Evolutionary conservation across 1,139 yeast genomes (phyloP), one percentile per base, ranked within the genome.

Genomic region (Maudiozyma humilis): DNA sequence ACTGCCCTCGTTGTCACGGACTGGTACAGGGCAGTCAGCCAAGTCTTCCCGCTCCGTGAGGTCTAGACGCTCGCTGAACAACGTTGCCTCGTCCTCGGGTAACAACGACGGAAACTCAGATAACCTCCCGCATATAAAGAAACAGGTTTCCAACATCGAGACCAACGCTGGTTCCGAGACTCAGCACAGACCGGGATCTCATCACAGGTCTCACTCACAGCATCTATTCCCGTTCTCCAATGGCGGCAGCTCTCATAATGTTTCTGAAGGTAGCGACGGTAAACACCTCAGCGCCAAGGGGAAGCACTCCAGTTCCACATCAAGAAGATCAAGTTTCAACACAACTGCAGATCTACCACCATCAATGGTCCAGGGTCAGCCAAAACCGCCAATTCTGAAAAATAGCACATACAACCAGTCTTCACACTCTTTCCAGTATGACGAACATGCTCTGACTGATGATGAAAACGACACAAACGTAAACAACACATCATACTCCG

Each of bases 311-410:
- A 35, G 15, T 13, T 25, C 27, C 5, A 18, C 23, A 7, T 35
- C 38, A n/a, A 50, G 54, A 41, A 48, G 59, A 40, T 48, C 56
- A 15, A 55, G 59, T 46, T 51, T 51, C 37, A 50, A 51, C 33
- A 48, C 51, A 8, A 48, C 45, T 8, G 48, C 55, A 2, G 63
- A 59, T 49, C 64, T 74, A 45, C 88, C 88, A 2, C 83, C 88
- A 10, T 79, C 85, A 8, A 80, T 81, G 88, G 67, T 72, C 16
- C 78, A 75, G 51, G 68, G 78, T 46, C 80, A 75, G 46, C 88
- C 89, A 12, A 80, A 77, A 53, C 76, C 79, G 19, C 88, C 89
- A 3, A 82, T 82, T 41, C 68, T 82, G 54, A 61, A 65, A 51
- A 64, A 60, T 42, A 64, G 63, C 49, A 54, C 58, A 56, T 53